Evolutionary conservation across 176 grass and related monocot genomes (phyloP), one percentile per base, ranked within the genome.

Genomic region (Aegilops bicornis): DNA sequence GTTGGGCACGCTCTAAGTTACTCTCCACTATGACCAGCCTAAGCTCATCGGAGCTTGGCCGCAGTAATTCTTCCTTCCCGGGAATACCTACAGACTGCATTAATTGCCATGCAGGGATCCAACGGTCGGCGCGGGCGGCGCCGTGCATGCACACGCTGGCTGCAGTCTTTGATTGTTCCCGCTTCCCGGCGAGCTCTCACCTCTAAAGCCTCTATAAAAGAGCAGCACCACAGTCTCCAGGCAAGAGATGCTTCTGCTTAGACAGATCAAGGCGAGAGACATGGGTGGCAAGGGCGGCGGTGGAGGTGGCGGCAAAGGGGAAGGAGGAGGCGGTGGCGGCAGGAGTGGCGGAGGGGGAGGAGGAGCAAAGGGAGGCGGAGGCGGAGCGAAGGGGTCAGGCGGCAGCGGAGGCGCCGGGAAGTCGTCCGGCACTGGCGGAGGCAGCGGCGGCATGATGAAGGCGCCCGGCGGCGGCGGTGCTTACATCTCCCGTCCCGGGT

Each of bases 401-500:
- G 40, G 59, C 3, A 15, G 70, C 1, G 66, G 16, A 10, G 29
- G 66, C 3, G 7, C 31, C 0, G 70, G 22, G 4, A 37, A 42
- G 20, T 22, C 64, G 2, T 29, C 13, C 1, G 85, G 77, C 3
- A 39, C 58, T 0, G 4, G 24, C 8, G 24, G 70, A 3, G 47
- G 69, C 8, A 22, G 75, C 43, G 32, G 10, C 2, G 76, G 54
- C 8, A 81, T 64, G 78, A 81, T 81, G 85, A 64, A 73, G 63
- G 84, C 78, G 0, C 85, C 85, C 31, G 79, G 86, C 27, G 66
- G 81, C 22, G 71, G 19, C 4, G 35, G 36, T 5, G 83, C 19
- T 0, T 82, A 23, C 71, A 87, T 87, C 71, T 82, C 87, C 39
- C 56, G 83, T 25, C 0, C 88, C 2, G 72, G 47, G 0, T 81